A percentile compares a stretch with the other conserved stretches of the same genome.
Evolutionary conservation across 2,329 filamentous ascomycete genomes (phyloP).

Genomic region (Stromatinia cepivora): DNA sequence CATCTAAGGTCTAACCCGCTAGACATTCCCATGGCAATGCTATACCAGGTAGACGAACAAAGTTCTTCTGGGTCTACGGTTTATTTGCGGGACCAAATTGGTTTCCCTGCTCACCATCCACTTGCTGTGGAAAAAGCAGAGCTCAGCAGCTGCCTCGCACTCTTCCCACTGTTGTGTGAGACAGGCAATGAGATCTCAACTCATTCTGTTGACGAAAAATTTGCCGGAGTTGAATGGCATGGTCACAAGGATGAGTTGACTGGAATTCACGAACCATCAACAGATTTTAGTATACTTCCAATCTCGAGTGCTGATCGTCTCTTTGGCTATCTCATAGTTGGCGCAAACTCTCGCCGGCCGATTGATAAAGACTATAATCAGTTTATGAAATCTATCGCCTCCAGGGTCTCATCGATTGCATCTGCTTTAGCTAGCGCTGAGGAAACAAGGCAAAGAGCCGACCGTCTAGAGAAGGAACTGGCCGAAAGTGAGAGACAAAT

Average conservation of each 20-base stretch:
- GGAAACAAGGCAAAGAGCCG: slow-evolving; percentile 24
- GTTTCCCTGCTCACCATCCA: slow-evolving; percentile 32
- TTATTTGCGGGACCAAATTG: slow-evolving; percentile 29
- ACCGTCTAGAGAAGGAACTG: slow-evolving; percentile 24
- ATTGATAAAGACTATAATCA: slow-evolving; percentile 34
- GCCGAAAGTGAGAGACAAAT: slow-evolving; percentile 29
- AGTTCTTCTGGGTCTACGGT: slow-evolving; percentile 20
- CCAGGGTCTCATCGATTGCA: slow-evolving; percentile 33
- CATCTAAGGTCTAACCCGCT: slow-evolving; percentile 31
- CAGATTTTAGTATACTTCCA: slow-evolving; percentile 33
- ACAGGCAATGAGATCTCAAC: slow-evolving; percentile 30
- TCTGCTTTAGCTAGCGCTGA: slow-evolving; percentile 32
- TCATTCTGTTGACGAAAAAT: slow-evolving; percentile 31
- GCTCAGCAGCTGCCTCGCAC: slow-evolving; percentile 29
- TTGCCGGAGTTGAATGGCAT: slow-evolving; percentile 29
- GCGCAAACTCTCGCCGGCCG: slow-evolving; percentile 35
- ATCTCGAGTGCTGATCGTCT: slow-evolving; percentile 27
- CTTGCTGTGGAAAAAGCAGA: slow-evolving; percentile 28
- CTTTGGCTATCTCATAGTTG: slow-evolving; percentile 35
- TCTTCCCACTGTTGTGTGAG: slow-evolving; percentile 33
- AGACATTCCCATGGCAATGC: slow-evolving; percentile 37
- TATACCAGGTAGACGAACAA: slow-evolving; percentile 37
- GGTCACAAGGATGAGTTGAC: slow-evolving; percentile 18
- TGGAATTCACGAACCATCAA: slow-evolving; percentile 33
- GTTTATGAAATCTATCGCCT: slow-evolving; percentile 35